These are phyloP conservation scores for Pseudonectria buxi DNA, from an alignment of 2,329 filamentous ascomycete genomes.

Conservation along the genomic window DNA sequence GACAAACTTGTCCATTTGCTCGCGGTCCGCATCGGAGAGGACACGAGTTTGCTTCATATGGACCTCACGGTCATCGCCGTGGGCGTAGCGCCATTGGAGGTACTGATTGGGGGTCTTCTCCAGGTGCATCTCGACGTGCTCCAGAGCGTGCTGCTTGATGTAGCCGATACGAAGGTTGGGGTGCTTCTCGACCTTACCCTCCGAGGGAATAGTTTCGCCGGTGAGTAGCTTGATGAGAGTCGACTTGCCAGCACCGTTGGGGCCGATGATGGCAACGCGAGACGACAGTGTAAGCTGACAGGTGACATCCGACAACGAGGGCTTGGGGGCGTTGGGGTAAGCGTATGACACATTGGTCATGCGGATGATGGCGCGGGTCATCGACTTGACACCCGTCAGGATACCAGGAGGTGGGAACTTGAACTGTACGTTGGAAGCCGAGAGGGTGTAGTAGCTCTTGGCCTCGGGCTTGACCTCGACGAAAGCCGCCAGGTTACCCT, in stretches of 20 bases:
- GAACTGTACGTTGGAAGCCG: conserved; percentile 83
- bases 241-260: conserved; percentile 96
- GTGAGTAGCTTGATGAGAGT: conserved; percentile 97
- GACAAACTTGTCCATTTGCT: conserved; percentile 85
- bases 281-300: conserved; percentile 84
- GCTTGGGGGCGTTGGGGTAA: conserved; percentile 86
- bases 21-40: conserved; percentile 75
- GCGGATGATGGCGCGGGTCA: conserved; percentile 86
- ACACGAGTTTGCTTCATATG: conserved; percentile 95
- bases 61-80: conserved; percentile 94
- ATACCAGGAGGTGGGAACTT: conserved; percentile 97
- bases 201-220: conserved; percentile 77
- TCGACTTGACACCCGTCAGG: conserved; percentile 87
- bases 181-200: conserved; percentile 92
- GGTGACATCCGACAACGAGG: conserved; percentile 81
- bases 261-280: conserved; percentile 90
- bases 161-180: conserved; percentile 98
- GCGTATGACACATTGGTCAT: conserved; percentile 89
- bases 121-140: conserved; percentile 99
- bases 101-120: conserved; percentile 99
- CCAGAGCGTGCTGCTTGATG: conserved; percentile 97
- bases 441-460: conserved; percentile 96
- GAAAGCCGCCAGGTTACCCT: conserved; percentile 75
- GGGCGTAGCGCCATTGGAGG: conserved; percentile 95
- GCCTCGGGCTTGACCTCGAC: conserved; percentile 87